Base-by-base conservation (phyloP, 176 grass and related monocot genomes). In the Zoysia pacifica region DNA sequence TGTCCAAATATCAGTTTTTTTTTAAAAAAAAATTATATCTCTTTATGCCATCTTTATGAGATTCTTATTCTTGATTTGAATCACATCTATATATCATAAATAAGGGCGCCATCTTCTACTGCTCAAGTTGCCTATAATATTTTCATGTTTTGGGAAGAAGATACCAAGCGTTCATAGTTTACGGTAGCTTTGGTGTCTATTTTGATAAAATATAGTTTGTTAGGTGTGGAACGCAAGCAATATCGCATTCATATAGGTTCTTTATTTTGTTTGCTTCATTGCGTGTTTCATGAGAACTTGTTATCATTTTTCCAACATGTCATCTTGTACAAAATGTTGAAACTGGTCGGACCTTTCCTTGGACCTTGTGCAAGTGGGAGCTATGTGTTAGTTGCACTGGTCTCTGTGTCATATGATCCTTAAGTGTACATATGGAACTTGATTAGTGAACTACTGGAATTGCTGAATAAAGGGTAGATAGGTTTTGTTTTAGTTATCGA, bases 171-270 rank as follows among this genome's bases (percentile, higher is more conserved):
- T 52, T 9, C 11, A 14, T 19, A n/a, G 47, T 46, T 72, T 84
- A 35, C 5, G 42, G 50, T 65, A 49, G 55, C 37, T 62, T 42
- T 48, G 12, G 44, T 65, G 38, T 76, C 40, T 44, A 7, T 58
- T 70, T 80, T 80, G 5, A 56, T 74, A 61, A 41, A 53, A 41
- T 70, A 49, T 67, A 39, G 1, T 67, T 37, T 71, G 9, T 48
- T 67, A 76, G 5, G n/a, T 12, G 19, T 16, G 2, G 47, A 48
- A 2, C 70, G 51, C 52, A 46, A 52, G 51, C 52, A 46, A 52
- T 60, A 4, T 45, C 46, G 61, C 40, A 55, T 15, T 64, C 7
- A 35, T 40, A 62, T 46, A 20, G 39, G 39, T 3, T 11, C 5
- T 45, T 49, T 80, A 38, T n/a, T 79, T 79, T 62, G 16, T 15